Evolutionary conservation across 768 basidiomycete genomes (phyloP).

Genomic region (Heimioporus sp.): DNA sequence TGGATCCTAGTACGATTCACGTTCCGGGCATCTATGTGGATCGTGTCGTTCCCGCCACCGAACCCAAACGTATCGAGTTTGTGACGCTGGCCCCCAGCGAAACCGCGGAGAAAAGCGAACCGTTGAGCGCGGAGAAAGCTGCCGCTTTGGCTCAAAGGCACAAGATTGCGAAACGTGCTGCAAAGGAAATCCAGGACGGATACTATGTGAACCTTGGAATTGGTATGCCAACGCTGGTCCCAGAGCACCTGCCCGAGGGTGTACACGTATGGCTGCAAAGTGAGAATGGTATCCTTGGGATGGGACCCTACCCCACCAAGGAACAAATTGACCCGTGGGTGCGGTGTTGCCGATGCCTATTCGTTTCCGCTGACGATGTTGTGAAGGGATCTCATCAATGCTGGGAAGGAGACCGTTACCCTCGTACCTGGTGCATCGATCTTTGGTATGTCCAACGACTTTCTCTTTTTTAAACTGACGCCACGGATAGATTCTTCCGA

Average conservation of each 20-base stretch:
- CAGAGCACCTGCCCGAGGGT: slow-evolving; percentile 69
- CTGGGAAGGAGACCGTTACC: slow-evolving; percentile 93
- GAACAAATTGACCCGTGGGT: slow-evolving; percentile 79
- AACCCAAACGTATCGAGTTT: slow-evolving; percentile 77
- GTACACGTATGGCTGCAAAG: slow-evolving; percentile 88
- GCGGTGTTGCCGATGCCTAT: background rate
- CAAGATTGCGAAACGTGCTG: slow-evolving; percentile 82
- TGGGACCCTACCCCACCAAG: slow-evolving; percentile 87
- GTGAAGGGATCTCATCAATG: slow-evolving; percentile 84
- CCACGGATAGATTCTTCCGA: slow-evolving; percentile 67
- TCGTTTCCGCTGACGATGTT: slow-evolving; percentile 4
- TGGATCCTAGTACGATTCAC: slow-evolving; percentile 82
- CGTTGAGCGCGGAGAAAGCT: slow-evolving; percentile 48
- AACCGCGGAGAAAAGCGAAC: slow-evolving; percentile 24
- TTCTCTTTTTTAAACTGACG: background rate
- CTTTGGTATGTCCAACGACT: slow-evolving; percentile 60
- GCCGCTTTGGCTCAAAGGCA: slow-evolving; percentile 56
- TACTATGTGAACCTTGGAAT: slow-evolving; percentile 89
- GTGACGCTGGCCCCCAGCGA: slow-evolving; percentile 60
- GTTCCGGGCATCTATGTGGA: slow-evolving; percentile 86
- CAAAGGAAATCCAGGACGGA: slow-evolving; percentile 85
- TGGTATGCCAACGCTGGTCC: slow-evolving; percentile 88
- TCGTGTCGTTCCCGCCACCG: slow-evolving; percentile 77
- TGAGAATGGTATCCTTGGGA: slow-evolving; percentile 87
- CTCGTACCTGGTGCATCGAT: slow-evolving; percentile 88